These are phyloP conservation scores for Saturnispora hagleri DNA, from an alignment of 805 yeast genomes.

Conservation along the genomic window DNA sequence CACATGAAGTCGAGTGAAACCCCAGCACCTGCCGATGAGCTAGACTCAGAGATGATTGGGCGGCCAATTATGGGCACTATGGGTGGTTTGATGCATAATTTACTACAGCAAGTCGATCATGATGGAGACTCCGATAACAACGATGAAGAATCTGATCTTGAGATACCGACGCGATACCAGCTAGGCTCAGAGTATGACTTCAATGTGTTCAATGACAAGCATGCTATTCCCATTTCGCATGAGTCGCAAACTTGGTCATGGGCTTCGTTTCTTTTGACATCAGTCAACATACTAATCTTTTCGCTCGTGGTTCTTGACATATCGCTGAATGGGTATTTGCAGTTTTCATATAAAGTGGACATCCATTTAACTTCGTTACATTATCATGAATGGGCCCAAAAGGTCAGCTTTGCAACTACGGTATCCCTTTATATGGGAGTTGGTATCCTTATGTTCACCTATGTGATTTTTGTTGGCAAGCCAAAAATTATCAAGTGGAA, in stretches of 20 bases:
- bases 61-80: not conserved
- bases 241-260: not conserved
- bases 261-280: not conserved
- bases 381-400: not conserved
- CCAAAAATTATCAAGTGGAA: not conserved
- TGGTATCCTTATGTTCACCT: not conserved
- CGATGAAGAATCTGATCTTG: not conserved
- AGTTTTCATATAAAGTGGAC: not conserved
- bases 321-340: not conserved
- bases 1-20: not conserved
- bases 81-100: not conserved
- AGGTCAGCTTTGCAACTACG: not conserved
- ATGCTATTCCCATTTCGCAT: not conserved
- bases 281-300: not conserved
- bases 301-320: slow-evolving; percentile 4
- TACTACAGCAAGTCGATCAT: not conserved
- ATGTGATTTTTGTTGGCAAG: slow-evolving; percentile 1
- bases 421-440: not conserved
- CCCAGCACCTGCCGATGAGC: not conserved
- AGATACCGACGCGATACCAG: not conserved
- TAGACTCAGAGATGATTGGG: slow-evolving; percentile 1
- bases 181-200: not conserved
- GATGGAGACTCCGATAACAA: not conserved
- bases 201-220: not conserved
- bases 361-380: too few relatives aligned